Conservation (phyloP, 1,284 basidiomycete genomes). For the Ceratobasidium theobromae region DNA sequence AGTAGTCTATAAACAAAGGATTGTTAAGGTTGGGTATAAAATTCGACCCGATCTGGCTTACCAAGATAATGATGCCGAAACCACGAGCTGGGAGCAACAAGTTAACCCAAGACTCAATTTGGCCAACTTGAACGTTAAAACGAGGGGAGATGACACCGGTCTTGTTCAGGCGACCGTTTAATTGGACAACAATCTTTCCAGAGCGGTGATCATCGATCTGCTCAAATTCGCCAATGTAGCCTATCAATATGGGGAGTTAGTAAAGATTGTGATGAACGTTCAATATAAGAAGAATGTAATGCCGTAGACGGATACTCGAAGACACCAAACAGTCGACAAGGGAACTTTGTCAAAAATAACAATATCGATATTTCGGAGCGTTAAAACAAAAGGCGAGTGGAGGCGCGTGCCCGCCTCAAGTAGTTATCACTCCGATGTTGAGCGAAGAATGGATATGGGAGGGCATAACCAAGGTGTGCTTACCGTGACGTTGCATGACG, state of each 20-base stretch:
- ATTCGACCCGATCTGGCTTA: constrained; percentile 44
- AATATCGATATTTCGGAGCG: constrained; percentile 60
- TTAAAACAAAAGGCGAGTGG: constrained; percentile 71
- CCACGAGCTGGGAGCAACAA: constrained; percentile 91
- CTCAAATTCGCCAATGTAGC: constrained; percentile 99
- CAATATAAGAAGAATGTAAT: constrained; percentile 31
- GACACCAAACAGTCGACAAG: constrained; percentile 28
- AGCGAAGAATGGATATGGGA: not conserved
- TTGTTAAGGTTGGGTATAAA: not conserved
- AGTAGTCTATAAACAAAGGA: constrained; percentile 66
- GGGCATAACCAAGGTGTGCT: constrained; percentile 45
- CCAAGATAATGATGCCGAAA: constrained; percentile 95
- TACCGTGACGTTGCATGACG: constrained; percentile 97
- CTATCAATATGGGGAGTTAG: constrained; percentile 48
- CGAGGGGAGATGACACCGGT: constrained; percentile 97
- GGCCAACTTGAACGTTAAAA: constrained; percentile 92
- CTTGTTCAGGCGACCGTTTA: constrained; percentile 99
- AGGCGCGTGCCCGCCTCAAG: constrained; percentile 57
- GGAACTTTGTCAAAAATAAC: constrained; percentile 2
- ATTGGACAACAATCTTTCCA: constrained; percentile 97
- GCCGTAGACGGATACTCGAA: constrained; percentile 29
- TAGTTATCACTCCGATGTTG: constrained; percentile 69
- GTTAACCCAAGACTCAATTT: constrained; percentile 95
- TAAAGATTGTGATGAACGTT: too few relatives aligned
- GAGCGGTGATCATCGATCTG: constrained; percentile 99